Conservation (phyloP, 257 asterid genomes). For the Rubia yunnanensis region DNA sequence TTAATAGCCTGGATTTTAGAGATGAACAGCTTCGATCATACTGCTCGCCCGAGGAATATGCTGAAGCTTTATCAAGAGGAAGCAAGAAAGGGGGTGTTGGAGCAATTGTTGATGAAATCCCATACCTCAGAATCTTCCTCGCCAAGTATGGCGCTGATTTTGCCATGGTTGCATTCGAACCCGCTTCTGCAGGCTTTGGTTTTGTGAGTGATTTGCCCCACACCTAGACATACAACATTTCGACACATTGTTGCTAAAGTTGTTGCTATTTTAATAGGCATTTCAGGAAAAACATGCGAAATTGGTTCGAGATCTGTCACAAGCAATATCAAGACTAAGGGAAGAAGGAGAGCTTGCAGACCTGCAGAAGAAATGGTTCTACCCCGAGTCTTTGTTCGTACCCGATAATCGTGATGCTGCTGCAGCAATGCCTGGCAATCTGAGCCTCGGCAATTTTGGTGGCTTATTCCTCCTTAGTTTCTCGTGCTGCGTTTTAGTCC, state of each 20-base stretch:
- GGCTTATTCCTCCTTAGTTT: conserved; percentile 17
- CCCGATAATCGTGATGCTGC: background rate
- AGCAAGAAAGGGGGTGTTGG: conserved; percentile 29
- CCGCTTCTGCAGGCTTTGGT: conserved; percentile 16
- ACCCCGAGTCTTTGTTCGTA: background rate
- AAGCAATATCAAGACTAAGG: conserved; percentile 16
- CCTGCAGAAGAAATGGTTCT: conserved; percentile 19
- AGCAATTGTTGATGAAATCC: conserved; percentile 29
- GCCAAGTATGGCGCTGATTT: conserved; percentile 15
- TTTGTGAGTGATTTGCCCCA: conserved; percentile 11
- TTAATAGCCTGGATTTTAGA: conserved; percentile 14
- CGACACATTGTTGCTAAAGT: no score
- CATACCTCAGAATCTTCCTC: conserved; percentile 19
- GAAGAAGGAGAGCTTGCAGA: conserved; percentile 12
- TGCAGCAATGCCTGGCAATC: background rate
- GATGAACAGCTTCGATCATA: conserved; percentile 11
- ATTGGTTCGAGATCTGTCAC: conserved; percentile 14
- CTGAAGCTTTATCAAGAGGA: conserved; percentile 28
- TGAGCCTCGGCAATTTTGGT: conserved; percentile 10
- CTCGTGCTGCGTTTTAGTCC: conserved; percentile 3
- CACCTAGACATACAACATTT: background rate
- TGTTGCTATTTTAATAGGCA: conserved; percentile 2
- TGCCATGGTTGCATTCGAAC: conserved; percentile 12
- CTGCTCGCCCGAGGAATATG: conserved; percentile 4
- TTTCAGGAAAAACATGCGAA: conserved; percentile 17